A percentile compares a stretch with the other conserved stretches of the same genome.
Conservation (phyloP, 495 filamentous ascomycete species). For the Talaromyces liani region DNA sequence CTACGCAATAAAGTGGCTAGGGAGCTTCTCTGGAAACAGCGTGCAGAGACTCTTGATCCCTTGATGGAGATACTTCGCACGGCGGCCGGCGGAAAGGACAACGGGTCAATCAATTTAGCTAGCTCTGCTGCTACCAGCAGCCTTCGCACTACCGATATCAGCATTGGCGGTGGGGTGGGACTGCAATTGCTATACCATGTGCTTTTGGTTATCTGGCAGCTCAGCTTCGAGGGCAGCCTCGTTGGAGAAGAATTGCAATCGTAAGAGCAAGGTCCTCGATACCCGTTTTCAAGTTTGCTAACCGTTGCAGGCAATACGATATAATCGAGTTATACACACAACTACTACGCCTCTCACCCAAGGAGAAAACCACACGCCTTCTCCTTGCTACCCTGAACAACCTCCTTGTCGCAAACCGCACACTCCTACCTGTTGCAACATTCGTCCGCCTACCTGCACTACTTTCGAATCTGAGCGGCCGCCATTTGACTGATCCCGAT, state of each 20-base stretch:
- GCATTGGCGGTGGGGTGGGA: slow-evolving; percentile 73
- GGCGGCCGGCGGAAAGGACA: slow-evolving; percentile 66
- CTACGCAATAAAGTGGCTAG: slow-evolving; percentile 68
- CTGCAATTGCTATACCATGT: slow-evolving; percentile 94
- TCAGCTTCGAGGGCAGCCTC: slow-evolving; percentile 80
- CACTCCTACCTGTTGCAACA: slow-evolving; percentile 73
- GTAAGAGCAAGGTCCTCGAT: slow-evolving; percentile 34
- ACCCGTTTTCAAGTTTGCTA: slow-evolving; percentile 4
- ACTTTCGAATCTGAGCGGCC: slow-evolving; percentile 69
- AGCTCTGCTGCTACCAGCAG: slow-evolving; percentile 57
- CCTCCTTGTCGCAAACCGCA: slow-evolving; percentile 67
- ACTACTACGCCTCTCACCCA: slow-evolving; percentile 83
- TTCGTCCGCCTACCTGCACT: slow-evolving; percentile 76
- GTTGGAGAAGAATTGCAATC: slow-evolving; percentile 83
- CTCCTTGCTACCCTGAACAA: slow-evolving; percentile 84
- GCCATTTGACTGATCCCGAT: slow-evolving; percentile 84
- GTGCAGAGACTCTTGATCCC: slow-evolving; percentile 74
- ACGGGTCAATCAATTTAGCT: slow-evolving; percentile 57
- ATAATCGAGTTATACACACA: slow-evolving; percentile 85
- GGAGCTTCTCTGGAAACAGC: slow-evolving; percentile 79
- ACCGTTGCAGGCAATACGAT: slow-evolving; percentile 68
- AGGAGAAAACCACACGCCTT: slow-evolving; percentile 94
- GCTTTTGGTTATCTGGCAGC: slow-evolving; percentile 86
- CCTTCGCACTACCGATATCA: slow-evolving; percentile 51
- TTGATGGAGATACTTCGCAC: slow-evolving; percentile 74